Percentiles rank a stretch among this genome's conserved stretches.
Evolutionary conservation across 1,284 basidiomycete species (phyloP).

Genomic region (Athelia sp.): DNA sequence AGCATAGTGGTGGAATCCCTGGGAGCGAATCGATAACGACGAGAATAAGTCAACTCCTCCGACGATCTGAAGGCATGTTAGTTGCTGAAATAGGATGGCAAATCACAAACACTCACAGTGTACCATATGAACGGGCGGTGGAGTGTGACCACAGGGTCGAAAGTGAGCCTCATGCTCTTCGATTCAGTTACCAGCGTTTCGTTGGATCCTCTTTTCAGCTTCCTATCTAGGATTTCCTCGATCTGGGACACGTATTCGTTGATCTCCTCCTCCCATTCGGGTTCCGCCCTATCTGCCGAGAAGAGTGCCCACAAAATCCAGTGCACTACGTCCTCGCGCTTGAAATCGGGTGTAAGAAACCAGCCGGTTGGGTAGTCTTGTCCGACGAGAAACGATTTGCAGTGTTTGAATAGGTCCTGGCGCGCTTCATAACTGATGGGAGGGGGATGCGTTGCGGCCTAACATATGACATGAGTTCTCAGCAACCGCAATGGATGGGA

Average conservation of each 20-base stretch:
- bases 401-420: constrained; percentile 43
- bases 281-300: constrained; percentile 23
- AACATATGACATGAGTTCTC: not conserved
- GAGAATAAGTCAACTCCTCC: constrained; percentile 42
- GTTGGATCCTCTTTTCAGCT: constrained; percentile 34
- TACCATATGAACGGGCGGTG: constrained; percentile 66
- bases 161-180: constrained; percentile 44
- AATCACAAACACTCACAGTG: constrained; percentile 31
- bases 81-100: not conserved
- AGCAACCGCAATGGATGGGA: constrained; percentile 1
- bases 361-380: constrained; percentile 42
- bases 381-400: constrained; percentile 20
- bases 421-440: constrained; percentile 38
- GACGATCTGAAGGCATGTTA: constrained; percentile 38
- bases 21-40: constrained; percentile 27
- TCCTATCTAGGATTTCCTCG: constrained; percentile 31
- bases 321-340: constrained; percentile 46
- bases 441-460: constrained; percentile 39
- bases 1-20: constrained; percentile 53
- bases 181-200: constrained; percentile 14
- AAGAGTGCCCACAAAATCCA: constrained; percentile 69
- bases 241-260: constrained; percentile 36
- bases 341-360: constrained; percentile 40
- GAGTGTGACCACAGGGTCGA: constrained; percentile 48
- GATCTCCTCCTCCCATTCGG: constrained; percentile 44